phyloP scores from a whole-genome alignment of 2,329 filamentous ascomycete genomes.

The Claviceps quebecensis region DNA sequence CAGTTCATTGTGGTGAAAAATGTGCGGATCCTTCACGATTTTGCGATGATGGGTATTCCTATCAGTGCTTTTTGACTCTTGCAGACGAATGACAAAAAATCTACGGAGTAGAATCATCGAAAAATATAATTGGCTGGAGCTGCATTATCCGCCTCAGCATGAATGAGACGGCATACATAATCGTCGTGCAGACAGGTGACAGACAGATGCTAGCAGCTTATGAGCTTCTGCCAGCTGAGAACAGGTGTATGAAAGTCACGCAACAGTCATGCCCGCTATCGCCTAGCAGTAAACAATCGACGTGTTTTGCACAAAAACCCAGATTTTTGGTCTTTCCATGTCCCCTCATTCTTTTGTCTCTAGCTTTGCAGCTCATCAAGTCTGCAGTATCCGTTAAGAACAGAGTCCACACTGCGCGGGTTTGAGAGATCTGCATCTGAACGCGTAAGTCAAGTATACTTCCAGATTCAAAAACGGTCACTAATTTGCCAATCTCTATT shows the following conservation, averaged over 20 bases:
- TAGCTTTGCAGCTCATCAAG: background rate
- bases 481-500: too few relatives aligned
- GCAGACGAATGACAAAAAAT: background rate
- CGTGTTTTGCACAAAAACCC: background rate
- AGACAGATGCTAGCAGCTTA: background rate
- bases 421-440: background rate
- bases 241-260: background rate
- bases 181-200: too few relatives aligned
- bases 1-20: too few relatives aligned
- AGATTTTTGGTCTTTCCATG: background rate
- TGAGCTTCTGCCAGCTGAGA: background rate
- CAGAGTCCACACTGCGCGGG: background rate
- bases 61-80: background rate
- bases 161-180: too few relatives aligned
- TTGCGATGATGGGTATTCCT: too few relatives aligned
- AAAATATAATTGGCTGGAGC: too few relatives aligned
- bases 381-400: background rate
- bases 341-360: background rate
- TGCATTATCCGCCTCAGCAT: too few relatives aligned
- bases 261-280: too few relatives aligned
- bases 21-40: too few relatives aligned
- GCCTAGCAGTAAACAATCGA: background rate
- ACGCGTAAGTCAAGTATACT: background rate
- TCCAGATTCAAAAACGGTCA: background rate
- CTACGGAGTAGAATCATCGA: background rate